Base-by-base conservation (phyloP, 2,329 filamentous ascomycete species). In the Verticillium albo-atrum region DNA sequence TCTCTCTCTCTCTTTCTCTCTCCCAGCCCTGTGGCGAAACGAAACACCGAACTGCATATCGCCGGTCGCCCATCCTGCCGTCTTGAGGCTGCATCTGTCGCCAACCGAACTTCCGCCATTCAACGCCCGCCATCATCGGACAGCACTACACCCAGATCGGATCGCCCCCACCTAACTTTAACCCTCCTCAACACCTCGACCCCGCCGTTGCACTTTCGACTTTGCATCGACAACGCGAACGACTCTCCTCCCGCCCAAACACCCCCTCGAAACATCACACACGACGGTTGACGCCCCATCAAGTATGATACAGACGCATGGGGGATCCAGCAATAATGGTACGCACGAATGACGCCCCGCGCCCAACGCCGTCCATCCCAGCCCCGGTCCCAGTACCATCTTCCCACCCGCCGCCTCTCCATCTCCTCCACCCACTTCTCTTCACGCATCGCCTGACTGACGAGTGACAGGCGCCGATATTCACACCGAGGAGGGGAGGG, bases 231-330 rank as follows among this genome's bases (percentile, higher is more conserved):
- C 61, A 54, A 62, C 57, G 52, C 61, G 57, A 57, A 60, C 57
- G 58, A 25, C 34, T 60, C 55, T 53, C 58, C 25, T 14, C 34
- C 47, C 27, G 28, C 15, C 17, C 23, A 42, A 28, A 14, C 50
- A 23, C 14, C 25, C 50, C 30, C 10, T 30, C 32, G n/a, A 23
- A 37, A 47, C 42, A 47, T 4, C 20, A 12, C 15, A 37, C n/a
- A 47, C 42, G 47, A 58, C 52, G 60, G 56, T 57, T 50, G 61
- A 61, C 42, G 58, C 37, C 37, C 42, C 59, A 63, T 58, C 72
- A 74, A 76, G 68, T 73, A 77, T 77, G 75, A 73, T 73, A 70
- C 73, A 73, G 70, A 74, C 72, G 72, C 72, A 77, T 77, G 73
- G 73, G 66, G 73, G 72, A 67, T 71, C 71, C 68, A 71, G 72